These are phyloP conservation scores for Ocimum tenuiflorum DNA, from an alignment of 257 asterid species.

Conservation along the genomic window DNA sequence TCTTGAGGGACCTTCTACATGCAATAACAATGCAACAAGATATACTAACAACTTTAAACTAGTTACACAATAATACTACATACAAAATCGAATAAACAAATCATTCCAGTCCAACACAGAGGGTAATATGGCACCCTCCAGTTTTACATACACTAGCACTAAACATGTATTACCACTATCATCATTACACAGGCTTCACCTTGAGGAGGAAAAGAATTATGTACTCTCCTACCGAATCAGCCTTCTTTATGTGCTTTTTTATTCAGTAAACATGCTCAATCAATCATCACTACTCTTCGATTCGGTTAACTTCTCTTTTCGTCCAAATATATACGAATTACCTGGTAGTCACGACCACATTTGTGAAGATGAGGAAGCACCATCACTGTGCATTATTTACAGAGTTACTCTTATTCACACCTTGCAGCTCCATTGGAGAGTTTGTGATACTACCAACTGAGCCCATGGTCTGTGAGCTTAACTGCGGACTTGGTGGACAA, in stretches of 20 bases:
- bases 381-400: conserved; percentile 34
- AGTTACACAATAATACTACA: background rate
- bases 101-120: conserved; percentile 10
- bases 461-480: conserved; percentile 88
- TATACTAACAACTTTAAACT: background rate
- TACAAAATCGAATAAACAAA: background rate
- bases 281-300: background rate
- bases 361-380: background rate
- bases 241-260: background rate
- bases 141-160: background rate
- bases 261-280: conserved; percentile 1
- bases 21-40: too few species aligned
- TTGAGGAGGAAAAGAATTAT: background rate
- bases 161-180: background rate
- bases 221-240: background rate
- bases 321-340: conserved; percentile 4
- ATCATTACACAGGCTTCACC: conserved; percentile 4
- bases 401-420: conserved; percentile 71
- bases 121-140: background rate
- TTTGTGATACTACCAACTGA: conserved; percentile 75
- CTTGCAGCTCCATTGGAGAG: conserved; percentile 87
- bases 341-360: background rate
- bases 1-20: too few species aligned
- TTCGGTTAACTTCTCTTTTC: background rate
- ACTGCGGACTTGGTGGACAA: conserved; percentile 91